A percentile compares a stretch with the other conserved stretches of the same genome.
phyloP scores from a whole-genome alignment of 2,329 filamentous ascomycete species.

The Arthroderma sp. region DNA sequence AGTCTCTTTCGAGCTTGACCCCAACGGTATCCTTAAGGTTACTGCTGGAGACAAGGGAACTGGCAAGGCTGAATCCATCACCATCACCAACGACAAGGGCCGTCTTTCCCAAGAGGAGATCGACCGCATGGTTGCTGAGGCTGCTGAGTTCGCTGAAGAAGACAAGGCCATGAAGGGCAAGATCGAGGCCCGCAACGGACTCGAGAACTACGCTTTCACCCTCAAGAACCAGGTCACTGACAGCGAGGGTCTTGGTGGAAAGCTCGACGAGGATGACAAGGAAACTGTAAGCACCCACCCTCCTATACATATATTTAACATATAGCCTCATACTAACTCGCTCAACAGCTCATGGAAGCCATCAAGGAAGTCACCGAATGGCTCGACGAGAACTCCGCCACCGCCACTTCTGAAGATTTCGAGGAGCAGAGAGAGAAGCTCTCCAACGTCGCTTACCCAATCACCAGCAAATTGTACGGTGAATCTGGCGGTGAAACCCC shows the following conservation, averaged over 20 bases:
- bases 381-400: conserved; percentile 87
- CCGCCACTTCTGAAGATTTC: conserved; percentile 83
- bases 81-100: conserved; percentile 99
- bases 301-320: neutral
- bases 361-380: conserved; percentile 96
- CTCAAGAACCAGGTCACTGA: conserved; percentile 99
- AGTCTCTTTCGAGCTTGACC: conserved; percentile 93
- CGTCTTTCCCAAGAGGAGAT: conserved; percentile 94
- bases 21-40: conserved; percentile 97
- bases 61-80: conserved; percentile 93
- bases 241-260: conserved; percentile 89
- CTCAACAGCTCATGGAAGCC: conserved; percentile 63
- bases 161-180: conserved; percentile 96
- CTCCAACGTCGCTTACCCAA: conserved; percentile 90
- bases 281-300: conserved; percentile 55
- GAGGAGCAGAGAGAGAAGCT: conserved; percentile 99
- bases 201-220: conserved; percentile 99
- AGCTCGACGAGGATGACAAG: conserved; percentile 98
- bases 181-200: conserved; percentile 88
- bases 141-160: conserved; percentile 97
- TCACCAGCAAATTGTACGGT: conserved; percentile 93
- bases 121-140: conserved; percentile 96
- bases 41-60: conserved; percentile 95
- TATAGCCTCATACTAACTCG: conserved; percentile 19
- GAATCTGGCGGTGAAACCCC: conserved; percentile 50